Evolutionary conservation across 768 basidiomycete genomes (phyloP).

Genomic region (Hypholoma sublateritium): DNA sequence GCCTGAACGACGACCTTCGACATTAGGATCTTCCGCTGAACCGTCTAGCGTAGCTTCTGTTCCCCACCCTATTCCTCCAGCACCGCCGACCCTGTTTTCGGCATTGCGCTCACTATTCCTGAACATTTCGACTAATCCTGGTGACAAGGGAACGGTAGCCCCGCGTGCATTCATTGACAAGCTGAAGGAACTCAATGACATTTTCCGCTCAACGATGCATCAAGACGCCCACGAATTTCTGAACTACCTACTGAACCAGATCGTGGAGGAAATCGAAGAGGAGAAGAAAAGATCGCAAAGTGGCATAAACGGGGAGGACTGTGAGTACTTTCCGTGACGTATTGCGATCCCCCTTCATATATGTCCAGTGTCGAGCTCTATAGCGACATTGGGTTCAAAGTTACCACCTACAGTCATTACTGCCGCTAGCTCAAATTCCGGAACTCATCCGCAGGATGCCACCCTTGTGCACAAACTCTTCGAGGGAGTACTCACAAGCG

Average conservation of each 20-base stretch:
- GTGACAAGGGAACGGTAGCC: constrained; percentile 81
- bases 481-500: constrained; percentile 92
- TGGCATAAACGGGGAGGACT: constrained; percentile 52
- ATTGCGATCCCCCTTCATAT: constrained; percentile 9
- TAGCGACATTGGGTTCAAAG: constrained; percentile 52
- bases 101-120: constrained; percentile 92
- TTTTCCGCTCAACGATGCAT: constrained; percentile 89
- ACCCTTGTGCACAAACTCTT: constrained; percentile 93
- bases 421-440: constrained; percentile 45
- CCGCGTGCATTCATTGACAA: constrained; percentile 93
- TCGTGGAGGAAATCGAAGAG: constrained; percentile 90
- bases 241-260: constrained; percentile 88
- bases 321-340: constrained; percentile 44
- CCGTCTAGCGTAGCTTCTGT: constrained; percentile 27
- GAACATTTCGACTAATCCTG: constrained; percentile 76
- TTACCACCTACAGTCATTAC: constrained; percentile 39
- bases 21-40: constrained; percentile 24
- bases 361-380: constrained; percentile 57
- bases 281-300: constrained; percentile 50
- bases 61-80: constrained; percentile 48
- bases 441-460: constrained; percentile 44
- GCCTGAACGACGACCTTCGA: constrained; percentile 50
- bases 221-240: constrained; percentile 99
- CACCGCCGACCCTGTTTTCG: constrained; percentile 80
- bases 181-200: constrained; percentile 88